These are phyloP conservation scores for Ananas comosus DNA, from an alignment of 176 grass and related monocot genomes.

Conservation along the genomic window DNA sequence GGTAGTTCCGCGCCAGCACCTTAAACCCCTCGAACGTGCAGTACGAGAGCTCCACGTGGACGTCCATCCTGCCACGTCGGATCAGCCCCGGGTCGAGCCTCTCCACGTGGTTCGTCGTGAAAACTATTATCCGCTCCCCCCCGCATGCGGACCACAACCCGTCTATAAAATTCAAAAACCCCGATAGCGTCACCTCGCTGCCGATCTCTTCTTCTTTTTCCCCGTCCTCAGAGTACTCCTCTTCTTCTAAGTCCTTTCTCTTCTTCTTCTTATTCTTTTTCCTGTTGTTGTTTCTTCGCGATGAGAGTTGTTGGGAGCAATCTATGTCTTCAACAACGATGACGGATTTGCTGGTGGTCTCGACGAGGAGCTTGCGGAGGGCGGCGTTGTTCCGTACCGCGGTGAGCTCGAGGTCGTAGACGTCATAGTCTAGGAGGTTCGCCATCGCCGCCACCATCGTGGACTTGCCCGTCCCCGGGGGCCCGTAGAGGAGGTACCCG, in stretches of 20 bases:
- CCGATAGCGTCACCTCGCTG: conserved; percentile 13
- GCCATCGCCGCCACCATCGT: conserved; percentile 24
- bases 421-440: conserved; percentile 10
- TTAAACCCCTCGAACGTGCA: conserved; percentile 17
- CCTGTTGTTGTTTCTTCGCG: neutral
- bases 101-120: conserved; percentile 12
- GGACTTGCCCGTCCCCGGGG: conserved; percentile 18
- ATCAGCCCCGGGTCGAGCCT: conserved; percentile 15
- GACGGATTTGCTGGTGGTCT: conserved; percentile 14
- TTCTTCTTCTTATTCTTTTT: neutral
- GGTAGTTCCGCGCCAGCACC: conserved; percentile 18
- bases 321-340: conserved; percentile 16
- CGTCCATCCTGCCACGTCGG: conserved; percentile 20
- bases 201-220: neutral
- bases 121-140: conserved; percentile 6
- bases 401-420: neutral
- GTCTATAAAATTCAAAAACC: conserved; percentile 15
- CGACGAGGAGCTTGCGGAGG: conserved; percentile 13
- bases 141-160: conserved; percentile 19
- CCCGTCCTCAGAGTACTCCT: too few relatives aligned
- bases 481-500: conserved; percentile 11
- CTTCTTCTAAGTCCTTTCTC: neutral
- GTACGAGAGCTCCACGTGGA: neutral
- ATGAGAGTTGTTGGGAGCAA: neutral
- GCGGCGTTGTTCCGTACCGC: conserved; percentile 2